These are phyloP conservation scores for Daldinia caldariorum DNA, from an alignment of 495 filamentous ascomycete species.

Conservation along the genomic window DNA sequence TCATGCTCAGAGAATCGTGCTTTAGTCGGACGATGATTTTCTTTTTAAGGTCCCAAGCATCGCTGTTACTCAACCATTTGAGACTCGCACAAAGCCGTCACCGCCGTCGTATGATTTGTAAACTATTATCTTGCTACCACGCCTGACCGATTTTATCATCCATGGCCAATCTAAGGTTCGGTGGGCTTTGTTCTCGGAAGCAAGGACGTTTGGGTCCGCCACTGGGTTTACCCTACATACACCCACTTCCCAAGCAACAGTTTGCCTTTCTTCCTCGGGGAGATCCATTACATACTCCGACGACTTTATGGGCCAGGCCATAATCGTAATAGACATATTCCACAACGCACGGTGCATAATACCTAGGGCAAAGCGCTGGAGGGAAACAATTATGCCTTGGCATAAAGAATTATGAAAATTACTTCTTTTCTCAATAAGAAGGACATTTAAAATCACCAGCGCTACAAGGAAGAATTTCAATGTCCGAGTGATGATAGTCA, in stretches of 20 bases:
- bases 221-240: conserved; percentile 1
- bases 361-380: not conserved
- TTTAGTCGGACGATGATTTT: conserved; percentile 20
- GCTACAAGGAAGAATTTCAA: not conserved
- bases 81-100: not conserved
- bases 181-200: not conserved
- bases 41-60: conserved; percentile 6
- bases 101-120: conserved; percentile 30
- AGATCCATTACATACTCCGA: not conserved
- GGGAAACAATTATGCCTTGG: not conserved
- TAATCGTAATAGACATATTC: not conserved
- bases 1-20: conserved; percentile 12
- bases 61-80: not conserved
- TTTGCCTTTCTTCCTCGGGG: not conserved
- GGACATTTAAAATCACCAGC: not conserved
- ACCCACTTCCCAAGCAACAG: not conserved
- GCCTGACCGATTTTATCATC: conserved; percentile 12
- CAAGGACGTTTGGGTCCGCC: conserved; percentile 1
- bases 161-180: conserved; percentile 13
- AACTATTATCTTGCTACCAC: conserved; percentile 21
- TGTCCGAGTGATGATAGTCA: not conserved
- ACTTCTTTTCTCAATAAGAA: not conserved
- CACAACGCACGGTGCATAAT: not conserved
- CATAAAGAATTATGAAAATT: not conserved
- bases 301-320: not conserved